phyloP scores from a whole-genome alignment of 148 eudicot genomes.

The Bassia scoparia region DNA sequence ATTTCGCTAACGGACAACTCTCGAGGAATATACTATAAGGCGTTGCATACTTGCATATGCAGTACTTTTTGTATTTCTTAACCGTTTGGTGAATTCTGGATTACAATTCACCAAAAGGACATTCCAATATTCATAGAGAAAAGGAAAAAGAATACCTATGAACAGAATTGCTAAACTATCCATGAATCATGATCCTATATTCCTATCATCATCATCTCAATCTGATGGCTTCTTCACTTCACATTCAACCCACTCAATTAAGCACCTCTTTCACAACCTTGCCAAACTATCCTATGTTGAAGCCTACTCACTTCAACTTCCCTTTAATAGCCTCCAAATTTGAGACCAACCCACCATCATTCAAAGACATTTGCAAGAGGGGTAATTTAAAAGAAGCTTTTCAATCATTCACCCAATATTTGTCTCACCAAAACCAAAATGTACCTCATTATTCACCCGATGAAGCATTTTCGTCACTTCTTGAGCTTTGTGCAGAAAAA shows the following conservation, averaged over 20 bases:
- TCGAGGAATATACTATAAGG: too few relatives aligned
- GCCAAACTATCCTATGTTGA: conserved; percentile 21
- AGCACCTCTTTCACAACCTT: conserved; percentile 5
- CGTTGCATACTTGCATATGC: too few relatives aligned
- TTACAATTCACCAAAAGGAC: too few relatives aligned
- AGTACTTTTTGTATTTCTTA: too few relatives aligned
- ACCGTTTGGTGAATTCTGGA: too few relatives aligned
- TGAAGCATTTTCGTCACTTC: conserved; percentile 54
- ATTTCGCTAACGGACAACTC: too few relatives aligned
- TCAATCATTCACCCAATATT: conserved; percentile 34
- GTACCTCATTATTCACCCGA: conserved; percentile 32
- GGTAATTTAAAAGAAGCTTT: conserved; percentile 46
- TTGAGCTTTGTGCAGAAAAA: conserved; percentile 63
- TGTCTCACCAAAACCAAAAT: conserved; percentile 31
- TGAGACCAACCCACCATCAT: conserved; percentile 25
- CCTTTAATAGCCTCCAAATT: conserved; percentile 20
- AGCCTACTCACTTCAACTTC: conserved; percentile 15
- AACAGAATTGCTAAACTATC: too few relatives aligned
- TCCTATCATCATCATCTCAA: not conserved
- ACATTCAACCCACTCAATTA: conserved; percentile 20
- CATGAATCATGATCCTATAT: too few relatives aligned
- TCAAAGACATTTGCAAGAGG: conserved; percentile 37
- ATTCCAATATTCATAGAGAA: too few relatives aligned
- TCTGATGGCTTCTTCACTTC: conserved; percentile 35
- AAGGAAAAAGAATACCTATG: too few relatives aligned